Evolutionary conservation across 1,284 basidiomycete species (phyloP).

Genomic region (Meripilus lineatus): DNA sequence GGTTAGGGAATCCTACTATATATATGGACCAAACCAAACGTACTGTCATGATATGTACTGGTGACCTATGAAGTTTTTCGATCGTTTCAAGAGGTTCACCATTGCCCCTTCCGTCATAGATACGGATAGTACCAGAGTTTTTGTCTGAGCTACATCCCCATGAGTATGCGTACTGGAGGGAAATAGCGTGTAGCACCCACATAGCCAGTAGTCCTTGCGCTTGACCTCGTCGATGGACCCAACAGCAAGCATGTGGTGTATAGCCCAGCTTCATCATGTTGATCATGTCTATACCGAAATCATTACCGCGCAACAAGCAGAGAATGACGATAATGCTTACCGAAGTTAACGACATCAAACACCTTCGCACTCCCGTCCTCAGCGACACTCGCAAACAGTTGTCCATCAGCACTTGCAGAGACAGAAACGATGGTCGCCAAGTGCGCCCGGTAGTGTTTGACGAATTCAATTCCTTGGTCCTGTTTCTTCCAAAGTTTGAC

Average conservation of each 20-base stretch:
- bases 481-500: conserved; percentile 99
- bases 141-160: conserved; percentile 75
- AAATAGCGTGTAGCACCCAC: conserved; percentile 38
- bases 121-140: conserved; percentile 67
- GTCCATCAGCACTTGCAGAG: conserved; percentile 89
- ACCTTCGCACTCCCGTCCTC: conserved; percentile 88
- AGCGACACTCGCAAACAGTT: conserved; percentile 85
- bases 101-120: conserved; percentile 92
- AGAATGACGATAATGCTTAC: conserved; percentile 11
- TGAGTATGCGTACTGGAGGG: too few relatives aligned
- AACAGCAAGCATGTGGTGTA: conserved; percentile 83
- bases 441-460: conserved; percentile 93
- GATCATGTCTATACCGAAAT: conserved; percentile 79
- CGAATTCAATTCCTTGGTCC: conserved; percentile 86
- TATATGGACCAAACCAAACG: conserved; percentile 28
- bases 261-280: conserved; percentile 93
- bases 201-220: conserved; percentile 88
- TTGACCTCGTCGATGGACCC: conserved; percentile 88
- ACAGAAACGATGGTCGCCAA: conserved; percentile 77
- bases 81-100: conserved; percentile 73
- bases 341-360: conserved; percentile 88
- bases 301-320: neutral
- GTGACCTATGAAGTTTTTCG: conserved; percentile 76
- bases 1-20: conserved; percentile 5
- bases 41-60: conserved; percentile 89